Base-by-base conservation (phyloP, 2,329 filamentous ascomycete species). In the Pseudonectria buxi region DNA sequence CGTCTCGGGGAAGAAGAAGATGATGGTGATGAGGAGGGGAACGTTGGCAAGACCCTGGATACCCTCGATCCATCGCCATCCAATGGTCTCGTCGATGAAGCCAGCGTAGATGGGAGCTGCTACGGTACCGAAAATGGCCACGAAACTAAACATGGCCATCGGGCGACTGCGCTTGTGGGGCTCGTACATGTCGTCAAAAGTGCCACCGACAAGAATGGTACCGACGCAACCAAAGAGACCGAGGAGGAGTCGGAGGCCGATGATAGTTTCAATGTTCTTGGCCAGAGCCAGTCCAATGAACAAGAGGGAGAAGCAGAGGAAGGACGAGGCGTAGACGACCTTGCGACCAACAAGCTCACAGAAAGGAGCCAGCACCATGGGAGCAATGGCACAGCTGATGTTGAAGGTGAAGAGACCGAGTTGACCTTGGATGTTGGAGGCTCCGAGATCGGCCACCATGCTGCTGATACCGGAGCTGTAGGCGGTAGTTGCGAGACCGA, bases 131-230 rank as follows among this genome's bases (percentile, higher is more conserved):
- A 49, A 49, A 4, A 49, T 49, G 4, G 46, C 46, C 12, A 49
- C 44, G 25, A 36, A 49, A 7, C 46, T 49, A 24, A 49, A 49
- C 46, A 49, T 49, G 4, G 46, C 46, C 46, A 49, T 49, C 10
- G 46, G 46, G 1, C 46, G 44, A 32, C 46, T 45, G 5, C 46
- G 37, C 3, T 47, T 41, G 10, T 45, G 46, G 35, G 46, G 46
- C 24, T 49, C 46, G 28, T 49, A 49, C 46, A 49, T 49, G 10
- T 49, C 46, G 27, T 49, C 46, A 3, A 49, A 49, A 7, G 46
- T 49, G 16, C 46, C 46, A 2, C 46, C 46, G 2, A 49, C 46
- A 4, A 49, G 41, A 31, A 49, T 49, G 1, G 46, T 49, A 14
- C 46, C 46, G 6, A 49, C 46, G 10, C 46, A 49, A 4, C 46